Evolutionary conservation across 2,329 filamentous ascomycete genomes (phyloP).

Genomic region (Paraphoma chrysanthemicola): DNA sequence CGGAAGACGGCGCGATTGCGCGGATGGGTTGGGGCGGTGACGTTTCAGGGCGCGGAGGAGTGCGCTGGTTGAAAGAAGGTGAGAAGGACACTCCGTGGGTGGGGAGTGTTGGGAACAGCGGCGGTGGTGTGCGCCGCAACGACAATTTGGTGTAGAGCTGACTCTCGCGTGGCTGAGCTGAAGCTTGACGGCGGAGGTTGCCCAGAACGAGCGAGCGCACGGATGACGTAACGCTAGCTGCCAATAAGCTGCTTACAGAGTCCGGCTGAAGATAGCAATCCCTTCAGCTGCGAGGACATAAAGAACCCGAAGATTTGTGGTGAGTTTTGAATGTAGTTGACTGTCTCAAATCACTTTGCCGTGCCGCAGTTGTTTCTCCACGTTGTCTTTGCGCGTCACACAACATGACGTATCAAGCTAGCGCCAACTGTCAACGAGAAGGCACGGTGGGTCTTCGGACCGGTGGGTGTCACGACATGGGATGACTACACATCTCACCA

Average conservation of each 20-base stretch:
- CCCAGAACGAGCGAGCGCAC: conserved; percentile 17
- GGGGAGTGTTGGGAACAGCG: conserved; percentile 1
- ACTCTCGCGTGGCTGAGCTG: conserved; percentile 24
- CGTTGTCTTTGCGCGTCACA: conserved; percentile 5
- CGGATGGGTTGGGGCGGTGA: conserved; percentile 9
- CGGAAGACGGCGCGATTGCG: conserved; percentile 12
- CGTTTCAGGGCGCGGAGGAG: not conserved
- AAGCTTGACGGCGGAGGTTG: conserved; percentile 11
- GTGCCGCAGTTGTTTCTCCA: conserved; percentile 1
- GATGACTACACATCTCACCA: conserved; percentile 1
- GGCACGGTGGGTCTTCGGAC: conserved; percentile 8
- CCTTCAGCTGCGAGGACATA: not conserved
- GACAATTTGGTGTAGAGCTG: conserved; percentile 19
- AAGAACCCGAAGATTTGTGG: not conserved
- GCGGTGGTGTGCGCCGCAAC: conserved; percentile 12
- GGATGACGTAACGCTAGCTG: conserved; percentile 32
- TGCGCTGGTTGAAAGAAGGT: not conserved
- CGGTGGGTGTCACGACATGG: not conserved
- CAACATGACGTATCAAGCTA: conserved; percentile 16
- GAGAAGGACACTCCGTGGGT: not conserved
- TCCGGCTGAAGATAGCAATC: not conserved
- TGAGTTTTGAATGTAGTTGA: not conserved
- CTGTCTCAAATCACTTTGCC: not conserved
- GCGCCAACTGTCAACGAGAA: conserved; percentile 8
- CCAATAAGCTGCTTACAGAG: conserved; percentile 7